Evolutionary conservation across 1,139 yeast species (phyloP).

Genomic region (Diutina scorzettiae): DNA sequence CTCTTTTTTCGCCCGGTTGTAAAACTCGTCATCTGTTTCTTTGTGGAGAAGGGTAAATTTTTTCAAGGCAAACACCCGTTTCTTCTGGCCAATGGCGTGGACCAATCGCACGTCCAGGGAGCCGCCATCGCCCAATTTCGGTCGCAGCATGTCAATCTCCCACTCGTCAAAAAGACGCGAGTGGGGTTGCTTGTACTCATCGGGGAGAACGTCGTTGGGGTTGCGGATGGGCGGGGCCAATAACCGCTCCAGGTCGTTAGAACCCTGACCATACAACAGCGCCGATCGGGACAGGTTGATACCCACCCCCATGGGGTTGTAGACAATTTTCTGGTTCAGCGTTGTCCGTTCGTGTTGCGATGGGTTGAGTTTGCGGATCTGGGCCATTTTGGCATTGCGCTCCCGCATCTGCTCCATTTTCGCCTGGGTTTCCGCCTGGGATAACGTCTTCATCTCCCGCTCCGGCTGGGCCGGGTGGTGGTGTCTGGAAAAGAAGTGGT

Average conservation of each 20-base stretch:
- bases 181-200: slow-evolving; percentile 37
- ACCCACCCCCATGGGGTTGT: slow-evolving; percentile 2
- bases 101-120: slow-evolving; percentile 53
- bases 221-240: slow-evolving; percentile 55
- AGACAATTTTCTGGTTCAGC: neutral
- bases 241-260: slow-evolving; percentile 26
- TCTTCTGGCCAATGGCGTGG: slow-evolving; percentile 28
- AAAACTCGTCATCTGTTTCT: slow-evolving; percentile 57
- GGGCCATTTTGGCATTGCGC: slow-evolving; percentile 23
- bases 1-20: slow-evolving; percentile 52
- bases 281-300: slow-evolving; percentile 9
- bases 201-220: slow-evolving; percentile 57
- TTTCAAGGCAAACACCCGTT: slow-evolving; percentile 44
- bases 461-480: neutral
- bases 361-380: slow-evolving; percentile 13
- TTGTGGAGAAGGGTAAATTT: slow-evolving; percentile 47
- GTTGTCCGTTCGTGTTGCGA: slow-evolving; percentile 16
- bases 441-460: slow-evolving; percentile 13
- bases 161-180: slow-evolving; percentile 47
- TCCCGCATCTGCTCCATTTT: slow-evolving; percentile 24
- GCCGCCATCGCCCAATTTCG: slow-evolving; percentile 61
- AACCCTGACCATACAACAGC: slow-evolving; percentile 30
- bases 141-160: slow-evolving; percentile 32
- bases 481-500: neutral
- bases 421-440: slow-evolving; percentile 29